Evolutionary conservation across 768 basidiomycete species (phyloP).

Genomic region (Pleurotus eryngii): DNA sequence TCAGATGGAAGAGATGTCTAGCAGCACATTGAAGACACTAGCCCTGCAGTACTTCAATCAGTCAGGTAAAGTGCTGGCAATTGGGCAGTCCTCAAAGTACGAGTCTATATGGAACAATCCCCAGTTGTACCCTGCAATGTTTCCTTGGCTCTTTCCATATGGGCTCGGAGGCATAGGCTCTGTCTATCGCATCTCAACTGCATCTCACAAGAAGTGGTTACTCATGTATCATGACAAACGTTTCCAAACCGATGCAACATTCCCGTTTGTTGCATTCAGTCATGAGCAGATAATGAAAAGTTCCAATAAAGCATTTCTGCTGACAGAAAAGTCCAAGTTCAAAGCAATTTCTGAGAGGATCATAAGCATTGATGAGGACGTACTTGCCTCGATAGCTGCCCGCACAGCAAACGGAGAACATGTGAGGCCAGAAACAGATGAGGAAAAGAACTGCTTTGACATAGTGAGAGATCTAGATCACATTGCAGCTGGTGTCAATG

Average conservation of each 20-base stretch:
- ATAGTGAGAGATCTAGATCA: slow-evolving; percentile 19
- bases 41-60: slow-evolving; percentile 25
- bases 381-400: slow-evolving; percentile 12
- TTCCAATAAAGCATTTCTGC: slow-evolving; percentile 13
- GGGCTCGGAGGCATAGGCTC: slow-evolving; percentile 32
- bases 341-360: slow-evolving; percentile 12
- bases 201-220: slow-evolving; percentile 20
- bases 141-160: slow-evolving; percentile 41
- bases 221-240: slow-evolving; percentile 38
- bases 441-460: slow-evolving; percentile 18
- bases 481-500: slow-evolving; percentile 15
- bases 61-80: slow-evolving; percentile 21
- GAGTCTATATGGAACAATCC: slow-evolving; percentile 32
- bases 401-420: slow-evolving; percentile 3
- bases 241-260: slow-evolving; percentile 34
- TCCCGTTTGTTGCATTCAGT: slow-evolving; percentile 36
- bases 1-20: slow-evolving; percentile 9
- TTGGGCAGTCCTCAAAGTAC: slow-evolving; percentile 23
- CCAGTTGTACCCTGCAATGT: slow-evolving; percentile 31
- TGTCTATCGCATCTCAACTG: slow-evolving; percentile 14
- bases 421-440: slow-evolving; percentile 12
- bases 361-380: slow-evolving; percentile 10
- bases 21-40: slow-evolving; percentile 14
- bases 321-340: slow-evolving; percentile 16
- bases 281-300: slow-evolving; percentile 31